A percentile compares a stretch with the other conserved stretches of the same genome.
Conservation (phyloP, 495 filamentous ascomycete genomes). For the Diplogelasinospora grovesii region DNA sequence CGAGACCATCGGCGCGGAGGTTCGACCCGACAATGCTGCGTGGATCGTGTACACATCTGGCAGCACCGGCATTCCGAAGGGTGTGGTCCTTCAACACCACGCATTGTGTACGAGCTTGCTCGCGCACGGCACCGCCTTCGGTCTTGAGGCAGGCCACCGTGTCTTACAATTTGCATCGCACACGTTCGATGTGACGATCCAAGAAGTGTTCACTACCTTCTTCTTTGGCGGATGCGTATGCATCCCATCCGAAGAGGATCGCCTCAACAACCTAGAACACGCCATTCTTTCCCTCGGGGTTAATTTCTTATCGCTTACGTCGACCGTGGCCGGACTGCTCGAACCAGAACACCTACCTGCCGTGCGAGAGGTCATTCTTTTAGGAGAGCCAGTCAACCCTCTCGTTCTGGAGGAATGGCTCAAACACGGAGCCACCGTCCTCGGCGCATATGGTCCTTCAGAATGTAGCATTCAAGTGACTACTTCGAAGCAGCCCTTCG, state of each 20-base stretch:
- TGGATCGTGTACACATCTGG: slow-evolving; percentile 40
- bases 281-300: slow-evolving; percentile 12
- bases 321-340: slow-evolving; percentile 15
- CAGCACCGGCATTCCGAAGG: slow-evolving; percentile 27
- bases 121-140: slow-evolving; percentile 29
- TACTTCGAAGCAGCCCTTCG: no score
- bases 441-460: no score
- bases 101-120: slow-evolving; percentile 32
- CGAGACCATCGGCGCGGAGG: no score
- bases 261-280: slow-evolving; percentile 8
- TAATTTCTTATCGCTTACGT: slow-evolving; percentile 22
- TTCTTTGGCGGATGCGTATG: slow-evolving; percentile 32
- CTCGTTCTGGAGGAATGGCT: slow-evolving; percentile 13
- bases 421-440: no score
- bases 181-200: slow-evolving; percentile 51
- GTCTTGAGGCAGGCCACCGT: slow-evolving; percentile 32
- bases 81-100: slow-evolving; percentile 44
- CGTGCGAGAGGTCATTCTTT: slow-evolving; percentile 20
- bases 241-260: slow-evolving; percentile 22
- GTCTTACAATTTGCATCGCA: slow-evolving; percentile 54
- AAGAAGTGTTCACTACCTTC: slow-evolving; percentile 52
- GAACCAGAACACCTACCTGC: slow-evolving; percentile 21
- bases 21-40: slow-evolving; percentile 23
- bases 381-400: slow-evolving; percentile 20
- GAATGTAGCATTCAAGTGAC: no score